Base-by-base conservation (phyloP, 1,139 yeast species). In the Suhomyces wounanorum region DNA sequence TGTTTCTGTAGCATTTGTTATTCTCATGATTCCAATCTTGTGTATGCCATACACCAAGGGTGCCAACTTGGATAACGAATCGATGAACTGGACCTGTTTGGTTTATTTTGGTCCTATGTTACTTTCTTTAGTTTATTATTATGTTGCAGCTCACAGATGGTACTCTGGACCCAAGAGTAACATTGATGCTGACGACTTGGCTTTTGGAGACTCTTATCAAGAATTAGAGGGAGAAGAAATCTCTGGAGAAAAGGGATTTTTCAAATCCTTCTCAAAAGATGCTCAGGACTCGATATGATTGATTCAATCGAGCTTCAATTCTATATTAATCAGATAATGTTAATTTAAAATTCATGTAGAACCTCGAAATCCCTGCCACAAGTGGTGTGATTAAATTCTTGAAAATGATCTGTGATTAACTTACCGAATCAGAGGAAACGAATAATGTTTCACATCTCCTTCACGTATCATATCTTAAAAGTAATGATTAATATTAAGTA, bases 41-140 rank as follows among this genome's bases (percentile, higher is more conserved):
- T 82, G 87, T 62, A 81, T 85, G 80, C 90, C 90, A 47, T 73
- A 77, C 49, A 73, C 70, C 31, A 72, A 65, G 50, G 88, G 87
- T 14, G 66, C 69, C n/a, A 63, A 79, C 55, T 66, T 78, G 57
- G 70, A 74, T 8, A 67, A 79, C 5, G 75, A 77, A 26, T 58
- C 59, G 31, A 85, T 85, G 91, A 86, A 85, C 67, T 85, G 89
- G 88, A 87, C 91, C 0, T 79, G 72, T 17, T 77, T 85, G 35
- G 89, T 85, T 14, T 85, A 79, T 65, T 84, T 83, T 60, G 90
- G 88, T 1, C 83, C 89, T 11, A 71, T 85, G 78, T 59, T 81
- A 18, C 50, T 84, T 33, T 80, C 83, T 2, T 59, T 75, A 21
- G 58, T 73, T 1, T 86, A 86, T 82, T 86, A 71, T 63, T 62